phyloP scores from a whole-genome alignment of 495 filamentous ascomycete species.

The Amphirosellinia nigrospora region DNA sequence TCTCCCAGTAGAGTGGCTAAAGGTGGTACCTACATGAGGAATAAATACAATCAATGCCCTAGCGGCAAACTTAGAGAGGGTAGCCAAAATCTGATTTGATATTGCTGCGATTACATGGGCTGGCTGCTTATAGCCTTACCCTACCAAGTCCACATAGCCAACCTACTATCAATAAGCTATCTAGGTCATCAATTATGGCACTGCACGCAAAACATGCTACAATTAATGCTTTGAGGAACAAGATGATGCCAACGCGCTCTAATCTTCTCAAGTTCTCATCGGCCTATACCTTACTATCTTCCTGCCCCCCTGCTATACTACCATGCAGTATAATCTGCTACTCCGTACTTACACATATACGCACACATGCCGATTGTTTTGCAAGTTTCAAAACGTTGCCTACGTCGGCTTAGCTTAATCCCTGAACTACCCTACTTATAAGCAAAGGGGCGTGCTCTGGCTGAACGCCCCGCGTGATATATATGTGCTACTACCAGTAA shows the following conservation, averaged over 20 bases:
- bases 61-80: constrained; percentile 4
- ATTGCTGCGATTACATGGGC: constrained; percentile 18
- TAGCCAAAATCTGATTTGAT: constrained; percentile 27
- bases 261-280: not conserved
- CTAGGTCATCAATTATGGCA: constrained; percentile 11
- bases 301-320: not conserved
- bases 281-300: not conserved
- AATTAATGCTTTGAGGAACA: not conserved
- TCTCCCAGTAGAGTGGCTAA: constrained; percentile 14
- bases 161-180: not conserved
- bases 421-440: not conserved
- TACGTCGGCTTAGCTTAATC: not conserved
- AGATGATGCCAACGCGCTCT: not conserved
- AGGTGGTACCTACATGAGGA: constrained; percentile 13
- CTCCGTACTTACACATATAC: not conserved
- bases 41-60: not conserved
- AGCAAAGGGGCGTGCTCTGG: not conserved
- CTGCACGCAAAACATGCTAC: not conserved
- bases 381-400: not conserved
- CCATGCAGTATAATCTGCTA: not conserved
- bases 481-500: not conserved
- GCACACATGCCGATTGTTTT: not conserved
- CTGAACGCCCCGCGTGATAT: not conserved
- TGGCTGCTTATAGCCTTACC: constrained; percentile 20
- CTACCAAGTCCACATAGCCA: constrained; percentile 14